phyloP scores from a whole-genome alignment of 176 grass and related monocot species.

The Otatea glauca region DNA sequence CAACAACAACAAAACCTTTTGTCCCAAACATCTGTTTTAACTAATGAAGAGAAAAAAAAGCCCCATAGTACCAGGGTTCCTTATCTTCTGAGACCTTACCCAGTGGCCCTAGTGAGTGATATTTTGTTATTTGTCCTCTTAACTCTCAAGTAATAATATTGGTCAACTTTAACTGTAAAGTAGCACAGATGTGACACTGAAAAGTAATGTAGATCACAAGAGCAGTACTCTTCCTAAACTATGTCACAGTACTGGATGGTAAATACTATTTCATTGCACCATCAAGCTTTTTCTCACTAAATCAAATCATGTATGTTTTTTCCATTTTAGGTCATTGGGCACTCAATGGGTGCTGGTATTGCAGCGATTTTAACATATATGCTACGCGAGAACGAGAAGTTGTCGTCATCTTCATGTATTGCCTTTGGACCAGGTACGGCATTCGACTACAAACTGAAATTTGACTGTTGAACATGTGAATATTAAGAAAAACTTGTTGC shows the following conservation, averaged over 20 bases:
- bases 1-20: no score
- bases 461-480: not conserved
- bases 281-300: slow-evolving; percentile 23
- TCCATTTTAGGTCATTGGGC: slow-evolving; percentile 76
- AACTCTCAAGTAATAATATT: not conserved
- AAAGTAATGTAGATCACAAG: no score
- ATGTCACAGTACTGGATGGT: no score
- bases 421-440: slow-evolving; percentile 87
- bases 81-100: no score
- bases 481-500: no score
- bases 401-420: slow-evolving; percentile 73
- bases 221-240: no score
- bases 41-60: not conserved
- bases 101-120: slow-evolving; percentile 16
- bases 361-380: slow-evolving; percentile 88
- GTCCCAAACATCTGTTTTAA: no score
- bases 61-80: no score
- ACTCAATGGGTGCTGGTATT: slow-evolving; percentile 89
- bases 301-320: slow-evolving; percentile 31
- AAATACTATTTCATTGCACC: slow-evolving; percentile 6
- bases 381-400: slow-evolving; percentile 67
- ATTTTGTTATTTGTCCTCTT: not conserved
- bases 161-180: no score
- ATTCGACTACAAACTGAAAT: not conserved
- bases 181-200: no score